These are phyloP conservation scores for Paratrimastix pyriformis DNA, from an alignment of 78 protist genomes.

Conservation along the genomic window DNA sequence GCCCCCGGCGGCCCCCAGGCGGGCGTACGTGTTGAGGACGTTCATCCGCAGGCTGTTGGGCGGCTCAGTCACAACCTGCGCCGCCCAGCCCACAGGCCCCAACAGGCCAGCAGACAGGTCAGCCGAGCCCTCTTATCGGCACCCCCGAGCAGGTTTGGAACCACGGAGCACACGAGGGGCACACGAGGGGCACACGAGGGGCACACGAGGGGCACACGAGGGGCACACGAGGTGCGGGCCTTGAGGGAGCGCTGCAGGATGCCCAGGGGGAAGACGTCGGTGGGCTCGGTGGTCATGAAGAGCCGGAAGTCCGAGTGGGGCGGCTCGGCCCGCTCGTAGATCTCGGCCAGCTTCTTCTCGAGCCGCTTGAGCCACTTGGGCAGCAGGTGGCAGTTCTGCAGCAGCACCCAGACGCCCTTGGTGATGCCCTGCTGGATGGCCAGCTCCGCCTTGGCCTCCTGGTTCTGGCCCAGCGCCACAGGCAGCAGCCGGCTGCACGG, in stretches of 20 bases:
- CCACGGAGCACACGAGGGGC: too few relatives aligned
- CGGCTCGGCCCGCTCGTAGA: constrained; percentile 4
- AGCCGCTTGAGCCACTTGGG: constrained; percentile 64
- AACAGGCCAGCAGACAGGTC: too few relatives aligned
- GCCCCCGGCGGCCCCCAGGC: constrained; percentile 43
- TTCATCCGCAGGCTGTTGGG: constrained; percentile 81
- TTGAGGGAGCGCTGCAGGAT: constrained; percentile 83
- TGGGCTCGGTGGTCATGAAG: constrained; percentile 87
- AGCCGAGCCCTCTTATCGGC: too few relatives aligned
- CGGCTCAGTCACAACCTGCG: constrained; percentile 89
- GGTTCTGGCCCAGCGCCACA: constrained; percentile 77
- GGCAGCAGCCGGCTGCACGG: neutral
- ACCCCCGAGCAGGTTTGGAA: too few relatives aligned
- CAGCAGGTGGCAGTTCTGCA: constrained; percentile 82
- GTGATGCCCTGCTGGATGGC: constrained; percentile 55
- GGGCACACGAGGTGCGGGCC: too few relatives aligned
- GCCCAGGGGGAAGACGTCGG: constrained; percentile 74
- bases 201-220: too few relatives aligned
- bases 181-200: too few relatives aligned
- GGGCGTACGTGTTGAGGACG: constrained; percentile 51
- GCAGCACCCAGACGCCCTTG: constrained; percentile 85
- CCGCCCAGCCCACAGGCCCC: too few relatives aligned
- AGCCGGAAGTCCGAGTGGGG: constrained; percentile 76
- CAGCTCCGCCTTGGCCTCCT: constrained; percentile 54
- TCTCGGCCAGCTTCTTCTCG: constrained; percentile 65